Base-by-base conservation (phyloP, 441 rosid species). In the Daphne laureola region DNA sequence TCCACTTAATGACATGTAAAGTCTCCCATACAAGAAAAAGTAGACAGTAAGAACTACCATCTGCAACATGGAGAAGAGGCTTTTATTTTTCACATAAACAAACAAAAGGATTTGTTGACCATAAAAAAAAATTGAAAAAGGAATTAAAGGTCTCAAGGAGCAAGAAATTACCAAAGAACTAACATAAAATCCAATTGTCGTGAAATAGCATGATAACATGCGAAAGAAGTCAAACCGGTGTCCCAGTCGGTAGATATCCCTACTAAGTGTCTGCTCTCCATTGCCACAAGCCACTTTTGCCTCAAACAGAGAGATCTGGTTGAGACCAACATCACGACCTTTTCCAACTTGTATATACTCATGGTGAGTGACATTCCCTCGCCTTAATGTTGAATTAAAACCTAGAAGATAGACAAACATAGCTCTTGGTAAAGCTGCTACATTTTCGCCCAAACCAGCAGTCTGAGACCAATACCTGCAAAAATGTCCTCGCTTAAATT, bases 301-400 rank as follows among this genome's bases (percentile, higher is more conserved):
- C 79, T 88, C 98, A 59, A 92, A 92, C 63, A 92, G 90, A 14
- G 98, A 86, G 58, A 92, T 87, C 67, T 92, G 98, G 75, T 86
- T 86, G 57, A 91, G 81, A 58, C 98, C 98, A 43, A 91, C 98
- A 70, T 91, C 98, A 67, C 98, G 76, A 57, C 98, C 98, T 75
- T 91, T 91, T 43, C 98, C 98, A 68, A 91, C 96, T 81, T 91
- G 98, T 58, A 88, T 88, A 65, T 91, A 91, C 78, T 88, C 98
- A 59, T 88, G 98, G 73, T 91, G 98, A 68, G 98, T 91, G 43
- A 91, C 49, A 76, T 91, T 88, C 44, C 95, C 98, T 52, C 83
- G 79, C 67, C 98, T 81, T 57, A 88, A 61, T 17, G 90, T 86
- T 56, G 96, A 91, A 69, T 88, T 91, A 66, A 91, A 88, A 66